Evolutionary conservation across 805 yeast genomes (phyloP).

Genomic region (Teunomyces lycoperdinae): DNA sequence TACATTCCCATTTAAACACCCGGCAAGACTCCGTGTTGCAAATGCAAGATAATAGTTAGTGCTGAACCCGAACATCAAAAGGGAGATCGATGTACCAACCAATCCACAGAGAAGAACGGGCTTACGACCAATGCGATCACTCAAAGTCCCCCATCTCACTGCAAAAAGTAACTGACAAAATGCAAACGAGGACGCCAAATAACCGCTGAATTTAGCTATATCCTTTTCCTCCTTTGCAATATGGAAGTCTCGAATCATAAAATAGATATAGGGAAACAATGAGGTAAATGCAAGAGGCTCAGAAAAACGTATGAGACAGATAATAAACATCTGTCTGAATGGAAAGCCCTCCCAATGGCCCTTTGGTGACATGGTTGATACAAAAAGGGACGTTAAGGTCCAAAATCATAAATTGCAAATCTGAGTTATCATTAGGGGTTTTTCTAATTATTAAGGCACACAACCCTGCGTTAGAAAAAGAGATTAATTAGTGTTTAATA

Average conservation of each 20-base stretch:
- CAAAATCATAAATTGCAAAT: background rate
- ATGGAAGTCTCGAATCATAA: slow-evolving; percentile 22
- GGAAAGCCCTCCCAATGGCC: slow-evolving; percentile 20
- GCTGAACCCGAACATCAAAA: slow-evolving; percentile 28
- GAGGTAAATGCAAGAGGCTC: slow-evolving; percentile 14
- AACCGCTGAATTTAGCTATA: slow-evolving; percentile 18
- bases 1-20: slow-evolving; percentile 29
- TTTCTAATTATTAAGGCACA: no score
- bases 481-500: no score
- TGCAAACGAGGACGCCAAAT: slow-evolving; percentile 21
- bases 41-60: slow-evolving; percentile 27
- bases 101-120: slow-evolving; percentile 24
- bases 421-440: background rate
- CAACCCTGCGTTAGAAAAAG: no score
- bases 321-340: slow-evolving; percentile 18
- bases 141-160: slow-evolving; percentile 28
- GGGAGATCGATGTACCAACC: slow-evolving; percentile 22
- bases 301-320: slow-evolving; percentile 14
- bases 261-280: slow-evolving; percentile 12
- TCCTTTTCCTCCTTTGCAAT: slow-evolving; percentile 18
- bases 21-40: slow-evolving; percentile 26
- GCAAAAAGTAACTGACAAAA: slow-evolving; percentile 22
- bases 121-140: slow-evolving; percentile 30
- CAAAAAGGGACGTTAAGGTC: background rate
- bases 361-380: slow-evolving; percentile 4